phyloP scores from a whole-genome alignment of 2,329 filamentous ascomycete species.

The Pseudogymnoascus sp. region DNA sequence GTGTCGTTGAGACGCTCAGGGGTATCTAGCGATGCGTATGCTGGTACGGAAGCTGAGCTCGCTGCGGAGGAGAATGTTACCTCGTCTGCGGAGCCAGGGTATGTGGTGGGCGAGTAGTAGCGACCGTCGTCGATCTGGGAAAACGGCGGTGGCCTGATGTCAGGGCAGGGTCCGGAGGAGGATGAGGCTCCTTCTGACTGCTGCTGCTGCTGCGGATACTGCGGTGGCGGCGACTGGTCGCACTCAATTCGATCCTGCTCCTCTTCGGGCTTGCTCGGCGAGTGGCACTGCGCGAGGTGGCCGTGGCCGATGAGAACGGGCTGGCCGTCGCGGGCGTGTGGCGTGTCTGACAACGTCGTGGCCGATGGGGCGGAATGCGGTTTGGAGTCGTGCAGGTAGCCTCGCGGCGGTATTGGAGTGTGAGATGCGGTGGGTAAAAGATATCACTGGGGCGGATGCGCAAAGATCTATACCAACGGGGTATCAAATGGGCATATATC shows the following conservation, averaged over 20 bases:
- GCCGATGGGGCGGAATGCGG: conserved; percentile 15
- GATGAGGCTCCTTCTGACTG: conserved; percentile 39
- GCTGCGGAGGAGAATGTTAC: conserved; percentile 32
- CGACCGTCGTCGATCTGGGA: conserved; percentile 24
- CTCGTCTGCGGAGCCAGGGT: conserved; percentile 28
- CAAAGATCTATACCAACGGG: not conserved
- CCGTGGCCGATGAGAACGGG: conserved; percentile 26
- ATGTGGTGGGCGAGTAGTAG: conserved; percentile 51
- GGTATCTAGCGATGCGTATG: conserved; percentile 39
- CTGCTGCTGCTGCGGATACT: conserved; percentile 26
- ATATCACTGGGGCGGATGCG: not conserved
- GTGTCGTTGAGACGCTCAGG: conserved; percentile 31
- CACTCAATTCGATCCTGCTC: conserved; percentile 26
- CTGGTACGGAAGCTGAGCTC: conserved; percentile 37
- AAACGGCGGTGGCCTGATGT: conserved; percentile 19
- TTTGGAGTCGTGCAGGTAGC: not conserved
- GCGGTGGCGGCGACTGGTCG: conserved; percentile 49
- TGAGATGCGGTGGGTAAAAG: not conserved
- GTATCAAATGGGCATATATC: conserved; percentile 7
- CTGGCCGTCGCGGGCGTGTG: conserved; percentile 35
- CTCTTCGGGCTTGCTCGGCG: conserved; percentile 18
- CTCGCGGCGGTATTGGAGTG: not conserved
- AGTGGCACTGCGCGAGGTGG: conserved; percentile 16
- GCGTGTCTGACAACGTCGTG: conserved; percentile 41
- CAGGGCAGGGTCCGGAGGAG: conserved; percentile 37